Evolutionary conservation across 2,329 filamentous ascomycete genomes (phyloP), one percentile per base, ranked within the genome.

Genomic region (Gaeumannomyces sp.): DNA sequence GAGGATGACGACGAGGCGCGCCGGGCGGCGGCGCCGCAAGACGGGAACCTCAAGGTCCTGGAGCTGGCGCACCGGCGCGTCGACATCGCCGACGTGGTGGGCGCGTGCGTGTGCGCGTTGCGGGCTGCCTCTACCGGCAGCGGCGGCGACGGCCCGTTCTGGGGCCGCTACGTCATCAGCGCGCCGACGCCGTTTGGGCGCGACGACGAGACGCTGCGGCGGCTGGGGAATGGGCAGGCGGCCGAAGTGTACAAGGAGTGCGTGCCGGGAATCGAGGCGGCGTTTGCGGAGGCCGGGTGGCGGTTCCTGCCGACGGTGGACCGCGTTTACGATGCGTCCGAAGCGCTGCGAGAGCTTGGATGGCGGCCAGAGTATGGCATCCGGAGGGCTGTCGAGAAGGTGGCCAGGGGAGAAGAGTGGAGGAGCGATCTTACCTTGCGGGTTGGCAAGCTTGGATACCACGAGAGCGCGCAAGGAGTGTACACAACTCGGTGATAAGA

Each of bases 1-100:
- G 33, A 63, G n/a, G 59, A 64, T 7, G 57, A 65, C 29, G 45
- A 45, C 64, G 66, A 64, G 28, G 66, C 62, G 45, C 62, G 60
- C 50, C 65, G 66, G 64, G 62, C 22, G 19, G 45, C 45, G 22
- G 19, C 45, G 45, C 45, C 45, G 64, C 69, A 65, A 3, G 77
- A 76, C 35, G 78, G 76, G n/a, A 82, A 81, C 66, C 73, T 81
- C 58, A 81, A 82, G 67, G 76, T 81, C 8, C 70, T 80, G n/a
- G 80, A 82, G 70, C 71, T 82, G 64, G 75, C 79, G 0, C 79
- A 81, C 61, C 76, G 80, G 4, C 71, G 80, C 31, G 76, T 74
- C 35, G 80, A 82, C 65, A 72, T 82, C 1, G 73, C 74, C 31
- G 80, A 82, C 60, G 73, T 80, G 2, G 80, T 81, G 5, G 70